phyloP scores from a whole-genome alignment of 306 rosid genomes.

The Cicer chorassanicum region DNA sequence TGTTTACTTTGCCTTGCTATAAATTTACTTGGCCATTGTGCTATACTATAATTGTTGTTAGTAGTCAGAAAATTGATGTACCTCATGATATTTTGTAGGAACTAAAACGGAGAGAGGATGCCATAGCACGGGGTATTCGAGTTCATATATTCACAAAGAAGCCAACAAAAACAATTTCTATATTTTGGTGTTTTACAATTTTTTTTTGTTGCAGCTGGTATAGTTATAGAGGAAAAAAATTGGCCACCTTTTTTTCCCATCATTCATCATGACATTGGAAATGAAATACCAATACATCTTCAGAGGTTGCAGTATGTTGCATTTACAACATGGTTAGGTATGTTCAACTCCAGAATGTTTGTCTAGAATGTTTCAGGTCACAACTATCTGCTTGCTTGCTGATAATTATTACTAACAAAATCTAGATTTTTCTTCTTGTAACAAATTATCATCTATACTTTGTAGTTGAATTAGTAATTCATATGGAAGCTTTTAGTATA shows the following conservation, averaged over 20 bases:
- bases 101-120: slow-evolving; percentile 80
- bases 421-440: slow-evolving; percentile 7
- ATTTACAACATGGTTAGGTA: slow-evolving; percentile 89
- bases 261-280: slow-evolving; percentile 89
- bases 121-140: slow-evolving; percentile 71
- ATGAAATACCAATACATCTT: slow-evolving; percentile 91
- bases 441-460: slow-evolving; percentile 8
- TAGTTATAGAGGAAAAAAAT: slow-evolving; percentile 81
- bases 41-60: slow-evolving; percentile 26
- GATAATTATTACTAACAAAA: slow-evolving; percentile 27
- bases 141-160: slow-evolving; percentile 40
- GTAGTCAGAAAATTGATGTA: slow-evolving; percentile 36
- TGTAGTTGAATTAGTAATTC: slow-evolving; percentile 14
- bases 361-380: slow-evolving; percentile 37
- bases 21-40: slow-evolving; percentile 33
- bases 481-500: neutral
- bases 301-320: slow-evolving; percentile 89
- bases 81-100: slow-evolving; percentile 63
- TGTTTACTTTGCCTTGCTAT: slow-evolving; percentile 33
- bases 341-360: slow-evolving; percentile 43
- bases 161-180: slow-evolving; percentile 4
- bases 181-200: slow-evolving; percentile 25
- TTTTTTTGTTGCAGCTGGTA: slow-evolving; percentile 72
- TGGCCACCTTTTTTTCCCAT: slow-evolving; percentile 96
- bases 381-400: slow-evolving; percentile 34